Conservation (phyloP, 225 moss, liverwort and hornwort genomes). For the Sphagnum contortum region DNA sequence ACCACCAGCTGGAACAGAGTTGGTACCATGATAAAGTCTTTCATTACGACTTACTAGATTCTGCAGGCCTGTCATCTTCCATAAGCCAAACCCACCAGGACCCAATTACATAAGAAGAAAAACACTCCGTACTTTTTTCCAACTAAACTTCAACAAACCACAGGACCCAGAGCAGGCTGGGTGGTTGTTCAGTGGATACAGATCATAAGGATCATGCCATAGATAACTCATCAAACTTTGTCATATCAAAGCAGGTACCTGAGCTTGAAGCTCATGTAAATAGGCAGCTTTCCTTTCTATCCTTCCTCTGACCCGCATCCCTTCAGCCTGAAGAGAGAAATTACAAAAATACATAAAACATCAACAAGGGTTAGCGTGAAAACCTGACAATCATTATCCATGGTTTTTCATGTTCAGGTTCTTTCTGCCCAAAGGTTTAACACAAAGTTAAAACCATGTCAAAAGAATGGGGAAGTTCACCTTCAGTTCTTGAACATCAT, state of each 20-base stretch:
- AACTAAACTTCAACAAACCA: no score
- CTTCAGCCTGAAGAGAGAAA: constrained; percentile 53
- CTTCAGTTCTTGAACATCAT: constrained; percentile 77
- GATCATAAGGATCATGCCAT: no score
- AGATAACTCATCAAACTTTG: no score
- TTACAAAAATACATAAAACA: neutral
- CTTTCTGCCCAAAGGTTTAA: neutral
- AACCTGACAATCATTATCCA: no score
- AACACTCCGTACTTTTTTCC: no score
- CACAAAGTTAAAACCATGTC: neutral
- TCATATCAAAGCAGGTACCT: constrained; percentile 29
- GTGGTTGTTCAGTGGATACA: no score
- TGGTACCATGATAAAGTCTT: constrained; percentile 67
- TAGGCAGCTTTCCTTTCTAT: constrained; percentile 88
- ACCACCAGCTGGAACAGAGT: constrained; percentile 79
- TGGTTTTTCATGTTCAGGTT: no score
- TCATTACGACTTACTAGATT: constrained; percentile 89
- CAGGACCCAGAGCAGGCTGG: no score
- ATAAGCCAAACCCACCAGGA: neutral
- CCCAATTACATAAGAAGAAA: no score
- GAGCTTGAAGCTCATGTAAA: constrained; percentile 85
- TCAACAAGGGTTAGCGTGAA: no score
- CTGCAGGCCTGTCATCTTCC: constrained; percentile 71
- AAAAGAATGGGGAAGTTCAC: constrained; percentile 16
- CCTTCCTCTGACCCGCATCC: constrained; percentile 60